Evolutionary conservation across 1,139 yeast species (phyloP).

Genomic region (Geotrichum aggregatum): DNA sequence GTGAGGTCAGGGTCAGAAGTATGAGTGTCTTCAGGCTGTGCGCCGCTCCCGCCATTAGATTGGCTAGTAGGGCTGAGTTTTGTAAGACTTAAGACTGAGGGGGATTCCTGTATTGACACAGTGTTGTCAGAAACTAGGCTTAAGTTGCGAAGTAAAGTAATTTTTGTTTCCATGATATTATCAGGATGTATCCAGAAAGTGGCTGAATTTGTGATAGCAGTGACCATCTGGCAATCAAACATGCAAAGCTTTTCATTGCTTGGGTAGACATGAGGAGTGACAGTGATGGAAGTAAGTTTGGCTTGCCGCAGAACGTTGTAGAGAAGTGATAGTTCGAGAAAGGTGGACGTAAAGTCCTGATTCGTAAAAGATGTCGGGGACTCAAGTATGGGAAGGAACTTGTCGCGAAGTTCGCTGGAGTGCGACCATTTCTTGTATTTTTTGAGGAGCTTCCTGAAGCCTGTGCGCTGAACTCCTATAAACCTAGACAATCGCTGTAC

Average conservation of each 20-base stretch:
- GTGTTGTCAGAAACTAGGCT: conserved; percentile 28
- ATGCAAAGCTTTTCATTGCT: conserved; percentile 28
- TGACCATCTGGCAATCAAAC: conserved; percentile 40
- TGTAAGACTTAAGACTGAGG: conserved; percentile 7
- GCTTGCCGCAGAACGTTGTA: conserved; percentile 48
- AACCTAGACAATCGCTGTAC: conserved; percentile 70
- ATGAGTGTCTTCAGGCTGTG: background rate
- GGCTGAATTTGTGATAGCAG: conserved; percentile 32
- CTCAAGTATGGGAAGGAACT: conserved; percentile 38
- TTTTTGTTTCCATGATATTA: conserved; percentile 40
- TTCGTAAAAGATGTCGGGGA: conserved; percentile 54
- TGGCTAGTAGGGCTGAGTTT: conserved; percentile 15
- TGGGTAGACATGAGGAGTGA: conserved; percentile 22
- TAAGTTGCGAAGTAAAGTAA: conserved; percentile 38
- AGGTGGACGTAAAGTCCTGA: conserved; percentile 60
- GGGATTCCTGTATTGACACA: conserved; percentile 21
- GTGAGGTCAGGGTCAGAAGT: conserved; percentile 15
- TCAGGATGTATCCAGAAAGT: conserved; percentile 44
- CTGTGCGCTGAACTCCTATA: conserved; percentile 74
- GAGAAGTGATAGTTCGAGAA: conserved; percentile 58
- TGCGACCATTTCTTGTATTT: conserved; percentile 66
- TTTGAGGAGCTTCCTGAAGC: conserved; percentile 73
- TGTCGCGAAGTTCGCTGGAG: conserved; percentile 34
- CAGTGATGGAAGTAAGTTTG: conserved; percentile 17
- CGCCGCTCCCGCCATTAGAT: background rate